These are phyloP conservation scores for Pezicula neosporulosa DNA, from an alignment of 2,329 filamentous ascomycete genomes.

Conservation along the genomic window DNA sequence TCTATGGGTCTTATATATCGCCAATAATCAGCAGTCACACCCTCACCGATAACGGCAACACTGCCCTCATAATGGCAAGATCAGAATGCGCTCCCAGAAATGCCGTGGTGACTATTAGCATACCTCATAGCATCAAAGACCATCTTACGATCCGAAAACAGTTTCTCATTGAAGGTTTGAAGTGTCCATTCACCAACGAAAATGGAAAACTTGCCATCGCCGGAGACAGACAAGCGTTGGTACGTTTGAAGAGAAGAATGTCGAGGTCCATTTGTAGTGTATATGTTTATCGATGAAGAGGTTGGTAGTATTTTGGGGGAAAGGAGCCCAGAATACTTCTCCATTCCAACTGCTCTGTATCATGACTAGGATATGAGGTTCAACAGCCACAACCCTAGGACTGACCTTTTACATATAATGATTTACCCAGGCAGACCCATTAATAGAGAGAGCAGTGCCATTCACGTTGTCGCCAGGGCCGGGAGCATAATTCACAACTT, in stretches of 20 bases:
- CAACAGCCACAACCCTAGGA: slow-evolving; percentile 18
- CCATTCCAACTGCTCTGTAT: slow-evolving; percentile 28
- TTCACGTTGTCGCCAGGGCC: slow-evolving; percentile 28
- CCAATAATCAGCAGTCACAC: slow-evolving; percentile 9
- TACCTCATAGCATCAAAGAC: slow-evolving; percentile 30
- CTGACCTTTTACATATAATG: slow-evolving; percentile 30
- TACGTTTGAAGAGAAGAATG: slow-evolving; percentile 23
- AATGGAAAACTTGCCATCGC: slow-evolving; percentile 25
- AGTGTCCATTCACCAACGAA: slow-evolving; percentile 33
- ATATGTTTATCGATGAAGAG: slow-evolving; percentile 29
- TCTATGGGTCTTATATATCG: neutral
- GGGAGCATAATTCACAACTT: slow-evolving; percentile 28
- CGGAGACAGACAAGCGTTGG: slow-evolving; percentile 21
- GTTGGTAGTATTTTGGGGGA: slow-evolving; percentile 21
- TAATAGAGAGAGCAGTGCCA: slow-evolving; percentile 25
- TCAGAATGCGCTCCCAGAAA: slow-evolving; percentile 28
- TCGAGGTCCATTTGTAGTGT: slow-evolving; percentile 27
- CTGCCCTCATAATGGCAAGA: slow-evolving; percentile 17
- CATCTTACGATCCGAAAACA: slow-evolving; percentile 22
- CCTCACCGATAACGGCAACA: slow-evolving; percentile 9
- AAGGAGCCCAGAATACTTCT: slow-evolving; percentile 25
- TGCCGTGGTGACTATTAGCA: slow-evolving; percentile 27
- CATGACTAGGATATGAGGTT: slow-evolving; percentile 30
- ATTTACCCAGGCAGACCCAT: slow-evolving; percentile 27
- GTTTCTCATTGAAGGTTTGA: slow-evolving; percentile 30